Conservation (phyloP, 2,329 filamentous ascomycete genomes). For the Kalmusia sp. region DNA sequence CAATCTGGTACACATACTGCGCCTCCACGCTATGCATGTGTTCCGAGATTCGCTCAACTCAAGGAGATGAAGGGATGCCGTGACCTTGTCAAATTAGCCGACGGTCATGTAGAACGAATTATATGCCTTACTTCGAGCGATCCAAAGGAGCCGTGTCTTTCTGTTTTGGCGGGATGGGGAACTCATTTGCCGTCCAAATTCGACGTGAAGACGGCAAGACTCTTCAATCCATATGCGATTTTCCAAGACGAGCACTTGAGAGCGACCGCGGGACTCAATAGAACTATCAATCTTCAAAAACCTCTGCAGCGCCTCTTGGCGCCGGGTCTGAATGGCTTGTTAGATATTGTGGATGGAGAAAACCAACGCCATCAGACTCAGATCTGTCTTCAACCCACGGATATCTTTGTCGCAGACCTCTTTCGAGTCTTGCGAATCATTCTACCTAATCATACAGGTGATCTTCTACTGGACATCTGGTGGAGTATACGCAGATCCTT, state of each 20-base stretch:
- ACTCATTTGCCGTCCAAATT: conserved; percentile 40
- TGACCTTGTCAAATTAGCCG: conserved; percentile 41
- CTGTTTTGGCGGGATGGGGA: conserved; percentile 46
- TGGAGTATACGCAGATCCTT: conserved; percentile 44
- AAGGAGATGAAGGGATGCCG: conserved; percentile 31
- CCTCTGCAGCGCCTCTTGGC: conserved; percentile 34
- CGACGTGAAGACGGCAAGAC: conserved; percentile 31
- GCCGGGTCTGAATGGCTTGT: conserved; percentile 30
- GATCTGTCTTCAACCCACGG: conserved; percentile 37
- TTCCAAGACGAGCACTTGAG: conserved; percentile 32
- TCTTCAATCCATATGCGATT: conserved; percentile 44
- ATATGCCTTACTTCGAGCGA: conserved; percentile 32
- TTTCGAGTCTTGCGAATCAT: conserved; percentile 42
- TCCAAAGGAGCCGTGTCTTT: conserved; percentile 28
- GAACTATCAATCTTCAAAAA: conserved; percentile 32
- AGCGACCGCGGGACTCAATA: conserved; percentile 40
- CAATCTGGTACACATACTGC: conserved; percentile 27
- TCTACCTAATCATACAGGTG: conserved; percentile 43
- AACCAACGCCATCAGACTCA: conserved; percentile 40
- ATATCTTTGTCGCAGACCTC: conserved; percentile 35
- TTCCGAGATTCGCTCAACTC: conserved; percentile 38
- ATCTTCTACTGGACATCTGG: conserved; percentile 47
- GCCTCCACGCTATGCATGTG: conserved; percentile 42
- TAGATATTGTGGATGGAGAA: conserved; percentile 43
- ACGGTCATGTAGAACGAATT: conserved; percentile 41